phyloP scores from a whole-genome alignment of 371 early-diverging fungal genomes.

The Actinomucor elegans region DNA sequence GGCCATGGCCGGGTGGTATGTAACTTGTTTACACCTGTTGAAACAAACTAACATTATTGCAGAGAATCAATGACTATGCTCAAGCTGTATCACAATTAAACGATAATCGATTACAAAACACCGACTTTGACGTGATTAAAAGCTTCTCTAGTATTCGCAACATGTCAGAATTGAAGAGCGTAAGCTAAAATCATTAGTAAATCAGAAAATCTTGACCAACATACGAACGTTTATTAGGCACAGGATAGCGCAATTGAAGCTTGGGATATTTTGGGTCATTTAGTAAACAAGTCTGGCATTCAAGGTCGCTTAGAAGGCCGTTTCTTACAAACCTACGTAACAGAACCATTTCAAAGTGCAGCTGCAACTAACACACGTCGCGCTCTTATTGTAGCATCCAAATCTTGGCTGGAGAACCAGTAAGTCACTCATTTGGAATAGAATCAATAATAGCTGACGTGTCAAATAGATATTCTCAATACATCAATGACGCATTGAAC shows the following conservation, averaged over 20 bases:
- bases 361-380: slow-evolving; percentile 7
- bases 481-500: slow-evolving; percentile 10
- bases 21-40: neutral
- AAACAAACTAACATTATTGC: neutral
- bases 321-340: slow-evolving; percentile 8
- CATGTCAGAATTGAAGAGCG: slow-evolving; percentile 14
- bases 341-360: slow-evolving; percentile 2
- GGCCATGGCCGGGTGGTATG: slow-evolving; percentile 4
- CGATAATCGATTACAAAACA: neutral
- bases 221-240: neutral
- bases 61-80: slow-evolving; percentile 18
- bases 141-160: slow-evolving; percentile 7
- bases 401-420: slow-evolving; percentile 27
- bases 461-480: slow-evolving; percentile 3
- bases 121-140: slow-evolving; percentile 7
- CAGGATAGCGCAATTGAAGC: slow-evolving; percentile 14
- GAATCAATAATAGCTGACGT: too few species aligned
- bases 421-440: too few species aligned
- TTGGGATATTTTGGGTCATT: slow-evolving; percentile 13
- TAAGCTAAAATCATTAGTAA: slow-evolving; percentile 3
- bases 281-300: slow-evolving; percentile 2
- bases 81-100: slow-evolving; percentile 8
- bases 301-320: slow-evolving; percentile 10
- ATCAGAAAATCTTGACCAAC: neutral
- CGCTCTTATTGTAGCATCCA: slow-evolving; percentile 11